phyloP scores from a whole-genome alignment of 495 filamentous ascomycete genomes.

The Pseudotulostoma volvatum region DNA sequence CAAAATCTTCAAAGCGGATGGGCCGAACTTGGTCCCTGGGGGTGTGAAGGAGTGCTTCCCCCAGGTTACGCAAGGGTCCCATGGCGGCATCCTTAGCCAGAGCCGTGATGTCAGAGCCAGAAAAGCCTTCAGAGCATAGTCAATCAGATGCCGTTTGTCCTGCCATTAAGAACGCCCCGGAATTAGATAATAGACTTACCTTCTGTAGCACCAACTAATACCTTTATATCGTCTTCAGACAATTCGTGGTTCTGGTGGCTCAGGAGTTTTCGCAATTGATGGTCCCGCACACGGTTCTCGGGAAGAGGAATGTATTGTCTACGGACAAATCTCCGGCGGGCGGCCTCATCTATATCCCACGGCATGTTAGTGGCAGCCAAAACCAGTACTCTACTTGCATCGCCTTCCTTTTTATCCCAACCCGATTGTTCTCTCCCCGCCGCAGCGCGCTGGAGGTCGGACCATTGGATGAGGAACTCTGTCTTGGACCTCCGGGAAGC shows the following conservation, averaged over 20 bases:
- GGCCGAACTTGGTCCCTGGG: conserved; percentile 86
- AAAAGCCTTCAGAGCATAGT: conserved; percentile 72
- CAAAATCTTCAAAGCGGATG: conserved; percentile 70
- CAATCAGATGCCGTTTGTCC: no score
- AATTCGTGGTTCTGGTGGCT: conserved; percentile 78
- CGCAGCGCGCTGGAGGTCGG: conserved; percentile 77
- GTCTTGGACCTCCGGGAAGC: conserved; percentile 91
- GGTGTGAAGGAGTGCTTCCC: conserved; percentile 78
- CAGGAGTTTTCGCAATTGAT: conserved; percentile 61
- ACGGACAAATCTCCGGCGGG: conserved; percentile 77
- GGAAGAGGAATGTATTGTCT: conserved; percentile 93
- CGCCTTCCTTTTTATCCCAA: conserved; percentile 55
- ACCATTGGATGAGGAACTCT: conserved; percentile 97
- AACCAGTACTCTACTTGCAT: conserved; percentile 79
- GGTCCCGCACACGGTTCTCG: conserved; percentile 59
- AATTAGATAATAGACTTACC: conserved; percentile 37
- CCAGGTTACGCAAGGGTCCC: conserved; percentile 83
- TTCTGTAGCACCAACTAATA: conserved; percentile 69
- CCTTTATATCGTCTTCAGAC: conserved; percentile 52
- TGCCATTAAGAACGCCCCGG: no score
- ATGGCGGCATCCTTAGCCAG: conserved; percentile 97
- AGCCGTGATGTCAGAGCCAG: conserved; percentile 92
- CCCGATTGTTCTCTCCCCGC: conserved; percentile 64
- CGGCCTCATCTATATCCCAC: conserved; percentile 96
- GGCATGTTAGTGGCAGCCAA: conserved; percentile 92